Percentiles rank a stretch among this genome's conserved stretches.
Conservation (phyloP, 305 asterid species). For the Fraxinus ornus region DNA sequence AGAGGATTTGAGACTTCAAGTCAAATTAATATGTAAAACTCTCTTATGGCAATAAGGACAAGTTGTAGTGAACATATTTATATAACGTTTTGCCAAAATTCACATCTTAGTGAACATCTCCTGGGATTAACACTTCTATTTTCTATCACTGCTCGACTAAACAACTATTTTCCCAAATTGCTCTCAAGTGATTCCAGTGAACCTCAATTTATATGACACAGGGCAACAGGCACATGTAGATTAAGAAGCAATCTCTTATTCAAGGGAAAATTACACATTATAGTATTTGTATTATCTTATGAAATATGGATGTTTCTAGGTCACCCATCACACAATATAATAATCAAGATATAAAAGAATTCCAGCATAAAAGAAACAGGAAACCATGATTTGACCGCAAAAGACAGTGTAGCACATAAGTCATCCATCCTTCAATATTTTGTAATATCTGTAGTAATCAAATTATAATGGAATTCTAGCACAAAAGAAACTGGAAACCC, state of each 20-base stretch:
- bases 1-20: neutral
- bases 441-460: neutral
- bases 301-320: neutral
- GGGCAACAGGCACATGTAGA: neutral
- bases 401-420: neutral
- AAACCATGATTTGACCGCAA: slow-evolving; percentile 9
- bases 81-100: neutral
- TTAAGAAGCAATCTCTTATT: neutral
- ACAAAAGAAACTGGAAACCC: neutral
- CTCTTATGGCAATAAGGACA: neutral
- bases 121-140: neutral
- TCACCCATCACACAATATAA: neutral
- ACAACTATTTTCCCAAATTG: neutral
- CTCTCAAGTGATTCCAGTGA: neutral
- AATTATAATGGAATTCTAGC: neutral
- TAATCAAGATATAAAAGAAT: neutral
- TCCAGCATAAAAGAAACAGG: slow-evolving; percentile 15
- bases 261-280: neutral
- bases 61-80: neutral
- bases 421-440: neutral
- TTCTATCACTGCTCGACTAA: neutral
- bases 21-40: neutral
- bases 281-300: neutral
- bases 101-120: neutral
- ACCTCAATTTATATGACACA: neutral